Conservation (phyloP, 345 rosid species). For the Mercurialis annua region DNA sequence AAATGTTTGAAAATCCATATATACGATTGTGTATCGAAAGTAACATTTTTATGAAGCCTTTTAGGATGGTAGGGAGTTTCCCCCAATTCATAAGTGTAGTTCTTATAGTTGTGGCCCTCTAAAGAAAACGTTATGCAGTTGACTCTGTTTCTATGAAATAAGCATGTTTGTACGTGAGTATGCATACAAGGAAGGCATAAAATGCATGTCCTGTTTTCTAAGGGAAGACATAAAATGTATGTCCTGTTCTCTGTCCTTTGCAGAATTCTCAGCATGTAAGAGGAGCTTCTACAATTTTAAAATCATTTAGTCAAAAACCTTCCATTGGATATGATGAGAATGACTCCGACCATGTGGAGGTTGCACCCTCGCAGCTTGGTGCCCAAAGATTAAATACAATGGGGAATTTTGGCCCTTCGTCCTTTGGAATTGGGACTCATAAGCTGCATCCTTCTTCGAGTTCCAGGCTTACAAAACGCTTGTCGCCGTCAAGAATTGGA, state of each 20-base stretch:
- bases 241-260: constrained; percentile 12
- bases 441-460: constrained; percentile 37
- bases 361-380: constrained; percentile 46
- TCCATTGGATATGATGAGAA: constrained; percentile 39
- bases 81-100: not conserved
- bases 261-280: constrained; percentile 47
- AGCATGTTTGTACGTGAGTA: constrained; percentile 1
- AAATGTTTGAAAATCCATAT: not conserved
- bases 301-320: constrained; percentile 43
- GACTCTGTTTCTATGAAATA: not conserved
- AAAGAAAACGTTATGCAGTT: not conserved
- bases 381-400: constrained; percentile 45
- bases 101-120: not conserved
- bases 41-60: not conserved
- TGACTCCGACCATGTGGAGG: constrained; percentile 53
- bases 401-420: constrained; percentile 40
- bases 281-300: constrained; percentile 43
- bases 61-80: not conserved
- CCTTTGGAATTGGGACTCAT: constrained; percentile 49
- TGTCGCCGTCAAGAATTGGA: constrained; percentile 40
- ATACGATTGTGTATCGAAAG: not conserved
- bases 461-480: constrained; percentile 40
- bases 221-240: no score
- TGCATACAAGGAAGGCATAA: constrained; percentile 14
- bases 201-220: constrained; percentile 7